phyloP scores from a whole-genome alignment of 371 early-diverging fungal species.

The Apophysomyces variabilis region DNA sequence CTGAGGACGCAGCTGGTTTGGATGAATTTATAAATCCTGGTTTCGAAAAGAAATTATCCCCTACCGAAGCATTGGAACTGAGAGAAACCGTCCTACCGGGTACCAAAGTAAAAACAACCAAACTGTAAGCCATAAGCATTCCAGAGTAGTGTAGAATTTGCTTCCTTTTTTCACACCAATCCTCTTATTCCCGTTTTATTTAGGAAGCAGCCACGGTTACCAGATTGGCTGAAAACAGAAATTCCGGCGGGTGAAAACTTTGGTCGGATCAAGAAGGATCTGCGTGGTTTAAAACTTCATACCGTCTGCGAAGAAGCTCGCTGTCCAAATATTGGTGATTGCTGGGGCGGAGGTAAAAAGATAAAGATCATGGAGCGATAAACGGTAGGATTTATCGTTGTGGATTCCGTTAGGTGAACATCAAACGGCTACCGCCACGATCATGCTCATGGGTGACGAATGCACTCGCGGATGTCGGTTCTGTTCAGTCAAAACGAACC shows the following conservation, averaged over 20 bases:
- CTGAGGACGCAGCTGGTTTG: slow-evolving; percentile 59
- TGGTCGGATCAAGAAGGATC: slow-evolving; percentile 82
- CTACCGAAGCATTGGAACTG: slow-evolving; percentile 69
- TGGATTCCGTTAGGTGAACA: slow-evolving; percentile 64
- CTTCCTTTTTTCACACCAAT: not conserved
- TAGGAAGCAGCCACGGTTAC: slow-evolving; percentile 75
- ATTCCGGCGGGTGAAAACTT: slow-evolving; percentile 89
- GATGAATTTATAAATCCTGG: slow-evolving; percentile 73
- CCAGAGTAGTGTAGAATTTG: not conserved
- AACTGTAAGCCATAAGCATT: slow-evolving; percentile 35
- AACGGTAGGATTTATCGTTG: not conserved
- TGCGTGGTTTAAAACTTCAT: slow-evolving; percentile 91
- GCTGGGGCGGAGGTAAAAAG: slow-evolving; percentile 89
- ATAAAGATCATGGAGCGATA: not conserved
- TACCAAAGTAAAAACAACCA: slow-evolving; percentile 46
- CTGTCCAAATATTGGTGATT: slow-evolving; percentile 98
- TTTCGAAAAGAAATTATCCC: slow-evolving; percentile 55
- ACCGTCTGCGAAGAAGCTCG: slow-evolving; percentile 96
- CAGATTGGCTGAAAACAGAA: slow-evolving; percentile 94
- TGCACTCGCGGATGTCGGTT: slow-evolving; percentile 98
- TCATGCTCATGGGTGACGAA: slow-evolving; percentile 99
- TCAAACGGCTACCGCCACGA: slow-evolving; percentile 97
- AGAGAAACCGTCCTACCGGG: slow-evolving; percentile 59
- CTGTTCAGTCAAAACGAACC: slow-evolving; percentile 97
- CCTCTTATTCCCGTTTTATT: not conserved